Evolutionary conservation across 176 grass and related monocot species (phyloP).

Genomic region (Oryza glaberrima): DNA sequence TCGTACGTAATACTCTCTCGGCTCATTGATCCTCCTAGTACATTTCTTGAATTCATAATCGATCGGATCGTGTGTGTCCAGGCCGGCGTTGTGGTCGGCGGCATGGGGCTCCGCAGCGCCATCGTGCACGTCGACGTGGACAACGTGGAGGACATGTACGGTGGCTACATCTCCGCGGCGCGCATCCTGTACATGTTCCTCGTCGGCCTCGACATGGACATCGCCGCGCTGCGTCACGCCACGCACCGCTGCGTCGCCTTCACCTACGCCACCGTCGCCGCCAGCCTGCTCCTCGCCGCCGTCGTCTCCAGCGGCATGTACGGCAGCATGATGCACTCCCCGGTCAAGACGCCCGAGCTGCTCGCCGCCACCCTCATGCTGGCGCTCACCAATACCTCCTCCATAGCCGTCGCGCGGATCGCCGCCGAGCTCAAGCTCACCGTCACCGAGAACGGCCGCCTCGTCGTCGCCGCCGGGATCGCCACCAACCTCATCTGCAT

Average conservation of each 20-base stretch:
- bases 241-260: slow-evolving; percentile 40
- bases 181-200: slow-evolving; percentile 59
- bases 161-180: slow-evolving; percentile 19
- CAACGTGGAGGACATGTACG: slow-evolving; percentile 61
- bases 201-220: slow-evolving; percentile 49
- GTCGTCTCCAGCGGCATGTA: slow-evolving; percentile 50
- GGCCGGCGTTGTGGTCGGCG: slow-evolving; percentile 47
- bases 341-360: slow-evolving; percentile 53
- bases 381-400: slow-evolving; percentile 40
- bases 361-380: slow-evolving; percentile 60
- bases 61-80: background rate
- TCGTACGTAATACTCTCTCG: slow-evolving; percentile 26
- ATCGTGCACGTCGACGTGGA: slow-evolving; percentile 61
- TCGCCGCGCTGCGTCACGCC: slow-evolving; percentile 39
- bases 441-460: slow-evolving; percentile 47
- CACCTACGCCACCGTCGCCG: slow-evolving; percentile 54
- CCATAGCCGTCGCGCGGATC: slow-evolving; percentile 29
- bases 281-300: slow-evolving; percentile 46
- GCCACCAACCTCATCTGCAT: slow-evolving; percentile 58
- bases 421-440: slow-evolving; percentile 48
- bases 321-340: slow-evolving; percentile 74
- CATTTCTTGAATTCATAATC: background rate
- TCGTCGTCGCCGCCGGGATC: slow-evolving; percentile 42
- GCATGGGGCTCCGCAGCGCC: slow-evolving; percentile 42
- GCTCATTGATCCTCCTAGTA: background rate